phyloP scores from a whole-genome alignment of 768 basidiomycete genomes.

The Cyathus striatus region DNA sequence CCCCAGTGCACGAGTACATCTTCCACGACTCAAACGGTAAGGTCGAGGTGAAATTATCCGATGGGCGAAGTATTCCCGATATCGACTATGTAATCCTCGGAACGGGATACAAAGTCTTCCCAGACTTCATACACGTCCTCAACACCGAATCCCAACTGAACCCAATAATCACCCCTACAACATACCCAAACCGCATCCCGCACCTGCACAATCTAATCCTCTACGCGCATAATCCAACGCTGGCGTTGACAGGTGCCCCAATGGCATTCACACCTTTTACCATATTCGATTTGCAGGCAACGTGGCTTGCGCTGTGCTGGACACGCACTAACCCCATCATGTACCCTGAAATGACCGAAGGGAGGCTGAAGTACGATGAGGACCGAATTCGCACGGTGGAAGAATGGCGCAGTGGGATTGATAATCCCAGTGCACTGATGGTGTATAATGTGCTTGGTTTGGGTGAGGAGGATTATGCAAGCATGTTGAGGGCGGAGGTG shows the following conservation, averaged over 20 bases:
- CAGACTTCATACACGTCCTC: constrained; percentile 36
- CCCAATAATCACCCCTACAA: constrained; percentile 20
- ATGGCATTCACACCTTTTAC: constrained; percentile 42
- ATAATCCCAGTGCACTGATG: constrained; percentile 24
- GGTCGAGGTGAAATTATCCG: constrained; percentile 27
- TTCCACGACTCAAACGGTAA: constrained; percentile 10
- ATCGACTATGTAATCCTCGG: constrained; percentile 41
- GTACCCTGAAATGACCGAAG: constrained; percentile 26
- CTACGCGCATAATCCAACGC: constrained; percentile 38
- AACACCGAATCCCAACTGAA: constrained; percentile 4
- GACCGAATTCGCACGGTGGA: constrained; percentile 24
- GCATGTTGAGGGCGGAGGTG: constrained; percentile 25
- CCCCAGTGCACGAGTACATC: constrained; percentile 30
- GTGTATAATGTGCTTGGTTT: constrained; percentile 27
- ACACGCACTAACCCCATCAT: constrained; percentile 13
- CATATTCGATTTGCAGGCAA: constrained; percentile 40
- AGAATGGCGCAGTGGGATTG: constrained; percentile 9
- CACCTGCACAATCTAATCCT: constrained; percentile 38
- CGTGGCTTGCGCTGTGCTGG: constrained; percentile 43
- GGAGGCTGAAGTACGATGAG: constrained; percentile 29
- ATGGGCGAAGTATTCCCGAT: constrained; percentile 29
- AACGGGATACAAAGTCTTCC: constrained; percentile 40
- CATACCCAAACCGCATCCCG: constrained; percentile 34
- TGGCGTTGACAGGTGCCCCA: constrained; percentile 40
- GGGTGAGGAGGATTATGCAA: constrained; percentile 30